Conservation (phyloP, 2,329 filamentous ascomycete genomes). For the Fusarium sp. region DNA sequence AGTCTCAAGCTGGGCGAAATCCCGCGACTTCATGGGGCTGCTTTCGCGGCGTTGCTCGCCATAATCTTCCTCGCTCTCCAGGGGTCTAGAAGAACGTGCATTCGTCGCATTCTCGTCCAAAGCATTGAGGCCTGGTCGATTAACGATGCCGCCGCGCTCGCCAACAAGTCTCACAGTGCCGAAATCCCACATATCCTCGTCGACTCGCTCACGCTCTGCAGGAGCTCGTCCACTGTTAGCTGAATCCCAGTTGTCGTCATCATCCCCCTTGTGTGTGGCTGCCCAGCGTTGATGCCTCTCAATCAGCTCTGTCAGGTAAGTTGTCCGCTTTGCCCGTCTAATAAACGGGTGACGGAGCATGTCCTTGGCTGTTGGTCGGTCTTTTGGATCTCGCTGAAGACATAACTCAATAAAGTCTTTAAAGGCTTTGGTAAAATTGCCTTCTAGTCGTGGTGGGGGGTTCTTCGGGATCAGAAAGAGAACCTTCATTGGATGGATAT, state of each 20-base stretch:
- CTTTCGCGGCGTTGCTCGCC: slow-evolving; percentile 64
- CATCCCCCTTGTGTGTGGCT: slow-evolving; percentile 79
- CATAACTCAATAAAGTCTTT: slow-evolving; percentile 89
- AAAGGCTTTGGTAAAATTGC: slow-evolving; percentile 84
- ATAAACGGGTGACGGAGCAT: slow-evolving; percentile 92
- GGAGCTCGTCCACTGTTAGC: slow-evolving; percentile 66
- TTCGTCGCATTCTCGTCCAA: slow-evolving; percentile 89
- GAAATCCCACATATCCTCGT: slow-evolving; percentile 98
- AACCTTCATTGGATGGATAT: slow-evolving; percentile 99
- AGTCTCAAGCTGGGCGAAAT: slow-evolving; percentile 65
- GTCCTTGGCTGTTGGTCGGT: slow-evolving; percentile 88
- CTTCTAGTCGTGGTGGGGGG: slow-evolving; percentile 82
- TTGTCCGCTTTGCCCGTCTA: slow-evolving; percentile 91
- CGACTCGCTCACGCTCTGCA: slow-evolving; percentile 67
- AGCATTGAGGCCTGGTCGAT: slow-evolving; percentile 71
- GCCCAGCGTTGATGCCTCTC: slow-evolving; percentile 91
- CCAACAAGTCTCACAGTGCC: slow-evolving; percentile 90
- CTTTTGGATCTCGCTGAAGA: slow-evolving; percentile 87
- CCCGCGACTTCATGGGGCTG: slow-evolving; percentile 66
- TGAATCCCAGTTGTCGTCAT: slow-evolving; percentile 70
- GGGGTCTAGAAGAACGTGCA: slow-evolving; percentile 70
- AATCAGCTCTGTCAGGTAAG: slow-evolving; percentile 96
- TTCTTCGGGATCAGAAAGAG: slow-evolving; percentile 97
- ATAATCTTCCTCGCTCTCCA: slow-evolving; percentile 64
- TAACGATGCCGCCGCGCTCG: slow-evolving; percentile 69